Evolutionary conservation across 2,329 filamentous ascomycete species (phyloP), one percentile per base, ranked within the genome.

Genomic region (Sporothrix variecibatus): DNA sequence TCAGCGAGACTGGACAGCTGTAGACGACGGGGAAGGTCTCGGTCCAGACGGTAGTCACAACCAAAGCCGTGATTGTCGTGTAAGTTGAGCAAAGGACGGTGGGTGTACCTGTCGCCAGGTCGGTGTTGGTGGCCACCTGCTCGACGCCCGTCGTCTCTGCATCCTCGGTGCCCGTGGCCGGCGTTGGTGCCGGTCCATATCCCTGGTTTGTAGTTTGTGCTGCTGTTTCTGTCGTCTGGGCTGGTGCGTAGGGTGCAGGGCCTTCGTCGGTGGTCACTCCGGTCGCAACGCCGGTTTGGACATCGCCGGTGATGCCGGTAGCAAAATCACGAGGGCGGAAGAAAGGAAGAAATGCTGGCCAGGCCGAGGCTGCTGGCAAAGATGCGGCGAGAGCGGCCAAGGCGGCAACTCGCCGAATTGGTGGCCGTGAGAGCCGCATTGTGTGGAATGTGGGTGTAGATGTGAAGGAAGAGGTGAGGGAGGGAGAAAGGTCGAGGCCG

Each of bases 371-470:
- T 11, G 17, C 23, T 7, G 69, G 69, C 53, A 71, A 20, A 7
- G 34, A 64, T 9, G 34, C 23, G 11, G 56, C 70, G 3, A 72
- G 28, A 6, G 11, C 40, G 40, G 58, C 70, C 56, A 72, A 38
- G 20, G 43, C 40, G 5, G 70, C 70, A 20, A 64, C 28, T 15
- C 56, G 58, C 53, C 70, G 70, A 15, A 34, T 28, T 49, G 69
- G 69, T 15, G 53, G 53, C 43, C 70, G 70, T 64, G 70, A 23
- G 20, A 72, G 40, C 40, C 70, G 40, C 70, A 72, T 72, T 23
- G 28, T 64, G 38, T 28, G 28, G 64, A 15, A 17, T 40, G n/a
- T 20, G 6, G 58, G 11, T 20, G 34, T 23, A 6, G 2, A 28
- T 53, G 46, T 15, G 46, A 11, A 53, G 26, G 17, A 60, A 38